Evolutionary conservation across 805 yeast genomes (phyloP).

Genomic region (Hanseniaspora mollemarum): DNA sequence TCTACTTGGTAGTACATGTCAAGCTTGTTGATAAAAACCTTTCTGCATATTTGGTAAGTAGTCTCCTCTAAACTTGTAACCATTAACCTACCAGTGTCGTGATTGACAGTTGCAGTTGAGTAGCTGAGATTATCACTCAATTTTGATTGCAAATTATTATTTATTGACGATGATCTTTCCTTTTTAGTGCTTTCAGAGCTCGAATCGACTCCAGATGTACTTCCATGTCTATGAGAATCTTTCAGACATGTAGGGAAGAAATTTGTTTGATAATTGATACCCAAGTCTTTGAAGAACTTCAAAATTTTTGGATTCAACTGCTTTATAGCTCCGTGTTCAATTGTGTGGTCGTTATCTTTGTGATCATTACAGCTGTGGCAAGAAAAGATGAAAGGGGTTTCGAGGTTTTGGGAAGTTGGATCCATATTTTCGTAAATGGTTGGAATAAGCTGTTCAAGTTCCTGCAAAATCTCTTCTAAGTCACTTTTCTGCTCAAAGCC

Average conservation of each 20-base stretch:
- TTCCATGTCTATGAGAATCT: not conserved
- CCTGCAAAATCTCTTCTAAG: not conserved
- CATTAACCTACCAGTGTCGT: conserved; percentile 14
- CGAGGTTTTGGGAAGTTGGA: conserved; percentile 1
- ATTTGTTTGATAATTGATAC: conserved; percentile 10
- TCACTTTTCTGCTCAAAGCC: not conserved
- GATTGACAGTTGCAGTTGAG: not conserved
- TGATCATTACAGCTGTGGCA: conserved; percentile 11
- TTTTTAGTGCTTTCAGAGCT: not conserved
- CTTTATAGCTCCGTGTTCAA: conserved; percentile 5
- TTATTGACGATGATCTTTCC: not conserved
- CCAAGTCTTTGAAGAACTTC: conserved; percentile 6
- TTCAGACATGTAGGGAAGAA: conserved; percentile 1
- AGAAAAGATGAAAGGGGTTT: conserved; percentile 1
- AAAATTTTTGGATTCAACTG: conserved; percentile 5
- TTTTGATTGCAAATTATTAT: not conserved
- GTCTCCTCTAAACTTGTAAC: conserved; percentile 1
- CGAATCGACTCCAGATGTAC: not conserved
- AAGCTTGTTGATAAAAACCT: not conserved
- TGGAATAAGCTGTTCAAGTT: conserved; percentile 11
- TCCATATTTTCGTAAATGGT: conserved; percentile 6
- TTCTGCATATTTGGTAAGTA: not conserved
- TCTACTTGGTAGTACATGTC: conserved; percentile 5
- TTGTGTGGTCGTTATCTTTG: conserved; percentile 1
- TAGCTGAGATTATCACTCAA: not conserved